A percentile compares a stretch with the other conserved stretches of the same genome.
phyloP scores from a whole-genome alignment of 306 rosid genomes.

The Quercus rubra region DNA sequence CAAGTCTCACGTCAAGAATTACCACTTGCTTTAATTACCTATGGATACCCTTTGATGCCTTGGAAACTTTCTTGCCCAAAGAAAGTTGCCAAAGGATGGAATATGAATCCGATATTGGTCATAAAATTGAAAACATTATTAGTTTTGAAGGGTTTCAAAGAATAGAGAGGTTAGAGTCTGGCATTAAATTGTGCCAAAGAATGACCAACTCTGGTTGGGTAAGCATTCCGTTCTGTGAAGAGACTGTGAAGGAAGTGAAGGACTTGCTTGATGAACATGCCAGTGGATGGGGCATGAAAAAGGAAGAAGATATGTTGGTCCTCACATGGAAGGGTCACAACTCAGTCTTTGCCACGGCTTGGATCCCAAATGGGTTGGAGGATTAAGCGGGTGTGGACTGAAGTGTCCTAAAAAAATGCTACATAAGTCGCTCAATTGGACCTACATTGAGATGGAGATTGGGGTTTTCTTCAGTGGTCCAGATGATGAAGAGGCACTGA shows the following conservation, averaged over 20 bases:
- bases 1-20: slow-evolving; percentile 68
- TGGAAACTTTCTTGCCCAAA: slow-evolving; percentile 84
- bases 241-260: slow-evolving; percentile 62
- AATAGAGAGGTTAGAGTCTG: slow-evolving; percentile 68
- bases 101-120: slow-evolving; percentile 83
- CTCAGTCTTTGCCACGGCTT: slow-evolving; percentile 82
- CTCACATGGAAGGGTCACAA: slow-evolving; percentile 98
- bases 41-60: slow-evolving; percentile 94
- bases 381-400: slow-evolving; percentile 33
- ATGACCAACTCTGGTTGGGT: slow-evolving; percentile 56
- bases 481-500: slow-evolving; percentile 6
- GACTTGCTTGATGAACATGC: slow-evolving; percentile 88
- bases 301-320: slow-evolving; percentile 73
- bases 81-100: slow-evolving; percentile 80
- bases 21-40: slow-evolving; percentile 74
- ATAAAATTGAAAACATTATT: slow-evolving; percentile 74
- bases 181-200: slow-evolving; percentile 48
- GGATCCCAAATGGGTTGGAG: slow-evolving; percentile 57
- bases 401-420: not conserved
- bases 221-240: slow-evolving; percentile 60
- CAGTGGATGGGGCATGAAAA: slow-evolving; percentile 99
- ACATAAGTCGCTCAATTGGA: not conserved
- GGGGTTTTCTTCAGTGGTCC: slow-evolving; percentile 34
- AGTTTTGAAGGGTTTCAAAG: slow-evolving; percentile 71
- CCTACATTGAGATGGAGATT: slow-evolving; percentile 11